Percentiles rank a stretch among this genome's conserved stretches.
phyloP scores from a whole-genome alignment of 257 asterid species.

The Oldenlandia corymbosa region DNA sequence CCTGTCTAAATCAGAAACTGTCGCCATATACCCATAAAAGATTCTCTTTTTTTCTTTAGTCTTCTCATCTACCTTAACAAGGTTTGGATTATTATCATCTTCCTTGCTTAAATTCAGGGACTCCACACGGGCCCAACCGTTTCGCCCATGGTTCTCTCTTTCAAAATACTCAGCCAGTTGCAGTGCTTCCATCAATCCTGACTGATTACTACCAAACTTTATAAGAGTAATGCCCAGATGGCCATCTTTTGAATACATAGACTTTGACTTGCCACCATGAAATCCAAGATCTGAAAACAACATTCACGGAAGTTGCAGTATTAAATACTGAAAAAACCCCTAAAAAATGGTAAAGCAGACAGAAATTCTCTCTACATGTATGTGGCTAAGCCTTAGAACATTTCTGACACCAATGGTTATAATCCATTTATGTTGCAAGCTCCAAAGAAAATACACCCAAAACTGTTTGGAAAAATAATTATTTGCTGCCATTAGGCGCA shows the following conservation, averaged over 20 bases:
- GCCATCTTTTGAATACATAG: slow-evolving; percentile 75
- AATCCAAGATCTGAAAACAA: slow-evolving; percentile 67
- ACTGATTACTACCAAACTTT: slow-evolving; percentile 57
- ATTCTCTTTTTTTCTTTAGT: slow-evolving; percentile 62
- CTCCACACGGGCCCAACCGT: slow-evolving; percentile 64
- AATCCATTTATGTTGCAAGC: too few species aligned
- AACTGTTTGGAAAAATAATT: too few species aligned
- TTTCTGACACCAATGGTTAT: too few species aligned
- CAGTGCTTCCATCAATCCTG: slow-evolving; percentile 74
- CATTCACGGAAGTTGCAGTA: slow-evolving; percentile 16
- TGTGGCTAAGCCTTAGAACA: not conserved
- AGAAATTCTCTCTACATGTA: slow-evolving; percentile 2
- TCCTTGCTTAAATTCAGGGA: slow-evolving; percentile 42
- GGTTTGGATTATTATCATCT: slow-evolving; percentile 71
- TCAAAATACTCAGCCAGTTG: slow-evolving; percentile 58
- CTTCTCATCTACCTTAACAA: slow-evolving; percentile 49
- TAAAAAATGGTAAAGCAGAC: slow-evolving; percentile 2
- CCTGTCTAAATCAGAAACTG: slow-evolving; percentile 71
- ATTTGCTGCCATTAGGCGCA: not conserved
- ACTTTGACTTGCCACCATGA: slow-evolving; percentile 69
- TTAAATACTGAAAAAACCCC: not conserved
- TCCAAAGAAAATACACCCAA: too few species aligned
- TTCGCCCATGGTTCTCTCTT: slow-evolving; percentile 60
- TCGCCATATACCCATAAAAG: slow-evolving; percentile 74
- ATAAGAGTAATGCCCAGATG: slow-evolving; percentile 68